Base-by-base conservation (phyloP, 1,284 basidiomycete genomes). In the Anthracocystis panici-leucophaei region DNA sequence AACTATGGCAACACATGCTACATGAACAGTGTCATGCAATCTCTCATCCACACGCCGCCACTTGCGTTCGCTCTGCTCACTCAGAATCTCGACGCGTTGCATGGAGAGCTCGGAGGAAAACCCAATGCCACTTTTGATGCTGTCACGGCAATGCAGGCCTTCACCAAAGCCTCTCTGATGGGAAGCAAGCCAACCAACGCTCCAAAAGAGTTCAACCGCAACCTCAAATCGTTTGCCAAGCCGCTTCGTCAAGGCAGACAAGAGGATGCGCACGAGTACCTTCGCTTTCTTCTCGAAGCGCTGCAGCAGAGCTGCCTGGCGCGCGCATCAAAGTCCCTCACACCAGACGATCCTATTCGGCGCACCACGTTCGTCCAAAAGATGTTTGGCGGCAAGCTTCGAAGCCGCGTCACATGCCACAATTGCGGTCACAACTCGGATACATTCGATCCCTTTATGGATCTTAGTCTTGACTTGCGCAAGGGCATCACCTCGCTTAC, bases 1-100 rank as follows among this genome's bases (percentile, higher is more conserved):
- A 99, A 99, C 86, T 91, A 88, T n/a, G 94, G 94, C 54, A 99
- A 98, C 85, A 97, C 94, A 1, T 99, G 97, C 87, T 99, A 97
- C 86, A 88, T 97, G 80, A 99, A 99, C 86, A 95, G 94, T 75
- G 93, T 92, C 35, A 87, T 99, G 65, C 97, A 99, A 87, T 94
- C 94, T 78, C 89, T 99, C 53, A 87, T 98, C 21, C 95, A 99
- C 85, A 98, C 96, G 0, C 91, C 95, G 10, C 94, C 95, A 3
- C 89, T 99, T 20, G 88, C 97, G 31, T 89, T 90, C 71, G 86
- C 92, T 40, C 85, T 95, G 12, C 69, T 89, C 33, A 87, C 80
- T 14, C 79, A 95, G 81, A 86, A 86, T 21, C 86, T 86, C 52
- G 84, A 87, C 5, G 84, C 87, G 46, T 88, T 89, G 88, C 77